Conservation (phyloP, 1,139 yeast genomes). For the Sugiyamaella paludigena region DNA sequence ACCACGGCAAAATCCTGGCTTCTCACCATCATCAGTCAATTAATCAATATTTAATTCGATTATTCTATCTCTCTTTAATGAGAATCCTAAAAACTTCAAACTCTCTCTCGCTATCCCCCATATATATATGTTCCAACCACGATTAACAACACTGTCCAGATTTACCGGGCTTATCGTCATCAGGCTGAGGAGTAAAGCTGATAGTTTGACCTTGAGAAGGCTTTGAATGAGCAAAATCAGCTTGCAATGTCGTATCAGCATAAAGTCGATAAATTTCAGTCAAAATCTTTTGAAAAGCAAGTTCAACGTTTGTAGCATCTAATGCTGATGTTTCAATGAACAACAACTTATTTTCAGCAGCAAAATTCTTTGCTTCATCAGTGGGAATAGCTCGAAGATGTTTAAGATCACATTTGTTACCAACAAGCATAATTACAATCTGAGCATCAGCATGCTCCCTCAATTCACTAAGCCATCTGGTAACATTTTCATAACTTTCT, state of each 20-base stretch:
- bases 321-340: slow-evolving; percentile 98
- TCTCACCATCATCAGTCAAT: too few species aligned
- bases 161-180: slow-evolving; percentile 65
- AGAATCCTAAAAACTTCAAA: too few species aligned
- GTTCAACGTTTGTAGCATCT: slow-evolving; percentile 91
- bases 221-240: slow-evolving; percentile 50
- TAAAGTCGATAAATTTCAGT: slow-evolving; percentile 92
- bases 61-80: too few species aligned
- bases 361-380: slow-evolving; percentile 94
- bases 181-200: slow-evolving; percentile 90
- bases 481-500: slow-evolving; percentile 87
- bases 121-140: neutral
- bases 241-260: slow-evolving; percentile 43
- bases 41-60: too few species aligned
- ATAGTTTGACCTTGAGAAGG: slow-evolving; percentile 78
- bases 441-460: slow-evolving; percentile 97
- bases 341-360: slow-evolving; percentile 83
- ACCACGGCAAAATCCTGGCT: too few species aligned
- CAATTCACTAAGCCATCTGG: slow-evolving; percentile 92
- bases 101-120: neutral
- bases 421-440: slow-evolving; percentile 93
- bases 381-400: slow-evolving; percentile 97
- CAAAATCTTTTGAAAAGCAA: slow-evolving; percentile 87
- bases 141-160: slow-evolving; percentile 53
- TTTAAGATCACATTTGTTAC: slow-evolving; percentile 93